These are phyloP conservation scores for Aspergillus aculeatinus DNA, from an alignment of 2,329 filamentous ascomycete species.

Conservation along the genomic window DNA sequence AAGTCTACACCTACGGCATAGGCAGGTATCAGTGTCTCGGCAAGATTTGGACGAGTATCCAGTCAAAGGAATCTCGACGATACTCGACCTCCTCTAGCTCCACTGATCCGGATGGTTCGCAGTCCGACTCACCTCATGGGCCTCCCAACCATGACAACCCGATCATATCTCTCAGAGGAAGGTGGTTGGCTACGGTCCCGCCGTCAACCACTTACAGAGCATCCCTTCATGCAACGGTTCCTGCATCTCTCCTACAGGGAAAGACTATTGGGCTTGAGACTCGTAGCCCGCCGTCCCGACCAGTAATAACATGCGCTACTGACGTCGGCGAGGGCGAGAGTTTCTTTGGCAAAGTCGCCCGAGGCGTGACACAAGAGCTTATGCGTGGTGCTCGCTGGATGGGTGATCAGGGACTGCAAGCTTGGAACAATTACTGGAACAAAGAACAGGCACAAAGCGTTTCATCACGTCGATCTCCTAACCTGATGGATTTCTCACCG, in stretches of 20 bases:
- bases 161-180: slow-evolving; percentile 45
- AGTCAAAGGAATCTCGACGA: slow-evolving; percentile 50
- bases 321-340: slow-evolving; percentile 50
- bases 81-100: slow-evolving; percentile 49
- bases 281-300: slow-evolving; percentile 43
- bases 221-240: slow-evolving; percentile 45
- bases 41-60: slow-evolving; percentile 88
- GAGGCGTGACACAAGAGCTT: slow-evolving; percentile 51
- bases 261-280: slow-evolving; percentile 44
- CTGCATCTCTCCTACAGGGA: slow-evolving; percentile 32
- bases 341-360: slow-evolving; percentile 48
- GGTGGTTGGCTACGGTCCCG: slow-evolving; percentile 49
- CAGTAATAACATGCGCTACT: slow-evolving; percentile 44
- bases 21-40: slow-evolving; percentile 66
- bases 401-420: slow-evolving; percentile 50
- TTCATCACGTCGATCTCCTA: slow-evolving; percentile 31
- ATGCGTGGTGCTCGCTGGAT: slow-evolving; percentile 51
- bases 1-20: slow-evolving; percentile 74
- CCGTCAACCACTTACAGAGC: slow-evolving; percentile 40
- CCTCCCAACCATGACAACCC: slow-evolving; percentile 33
- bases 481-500: slow-evolving; percentile 29
- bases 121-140: slow-evolving; percentile 38
- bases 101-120: slow-evolving; percentile 45
- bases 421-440: slow-evolving; percentile 53
- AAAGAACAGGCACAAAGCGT: slow-evolving; percentile 38